Base-by-base conservation (phyloP, 768 basidiomycete genomes). In the Fistulinella prunicolor region DNA sequence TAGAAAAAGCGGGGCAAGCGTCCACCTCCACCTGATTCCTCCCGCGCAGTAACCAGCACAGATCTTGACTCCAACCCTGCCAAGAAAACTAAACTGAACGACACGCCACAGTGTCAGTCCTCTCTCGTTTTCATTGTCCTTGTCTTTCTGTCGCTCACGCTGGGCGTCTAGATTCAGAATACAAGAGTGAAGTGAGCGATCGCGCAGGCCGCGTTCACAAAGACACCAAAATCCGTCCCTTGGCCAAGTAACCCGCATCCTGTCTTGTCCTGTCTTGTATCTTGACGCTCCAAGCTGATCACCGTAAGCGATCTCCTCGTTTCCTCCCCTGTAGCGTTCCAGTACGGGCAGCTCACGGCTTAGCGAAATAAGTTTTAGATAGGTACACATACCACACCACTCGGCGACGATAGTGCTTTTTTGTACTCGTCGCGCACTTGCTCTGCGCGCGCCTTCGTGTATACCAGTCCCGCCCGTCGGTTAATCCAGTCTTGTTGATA, bases 1-100 rank as follows among this genome's bases (percentile, higher is more conserved):
- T 59, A 83, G 81, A 82, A 76, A 76, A 75, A 68, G 28, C 69
- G 81, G 62, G 77, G 79, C 65, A 83, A 82, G 70, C 80, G 81
- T 57, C 70, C 58, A 48, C 43, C 67, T 59, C 62, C 68, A 53
- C 70, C 72, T 65, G 73, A 73, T 58, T 56, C 65, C 47, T 44
- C 72, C 37, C 50, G 57, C 56, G 58, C 70, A 60, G 57, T 62
- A 28, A 54, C 59, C 49, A 56, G 51, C 58, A 60, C 61, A 67
- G 73, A 75, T 62, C 59, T 56, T 41, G 62, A 46, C 22, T 17
- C 28, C 42, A 51, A 61, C 16, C 65, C 65, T 7, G 51, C 61
- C 17, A 78, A 78, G 69, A 79, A 72, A 50, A 47, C 54, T 3
- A 79, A 70, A 54, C 41, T 59, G 1, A 65, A 66, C 16, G 56